phyloP scores from a whole-genome alignment of 306 rosid genomes.

The Amphicarpaea edgeworthii region DNA sequence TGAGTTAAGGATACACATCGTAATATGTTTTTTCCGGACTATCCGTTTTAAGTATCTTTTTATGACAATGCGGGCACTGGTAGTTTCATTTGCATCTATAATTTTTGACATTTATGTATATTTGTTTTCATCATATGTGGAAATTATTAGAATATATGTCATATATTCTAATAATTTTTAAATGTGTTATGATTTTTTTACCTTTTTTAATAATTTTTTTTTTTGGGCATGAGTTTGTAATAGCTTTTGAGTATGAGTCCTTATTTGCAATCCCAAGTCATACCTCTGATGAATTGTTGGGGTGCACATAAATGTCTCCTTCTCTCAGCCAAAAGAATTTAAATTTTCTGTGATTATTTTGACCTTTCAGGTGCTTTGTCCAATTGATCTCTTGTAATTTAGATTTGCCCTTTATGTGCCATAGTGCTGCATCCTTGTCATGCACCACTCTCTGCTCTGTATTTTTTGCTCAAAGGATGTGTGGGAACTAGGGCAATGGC shows the following conservation, averaged over 20 bases:
- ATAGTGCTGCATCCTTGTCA: conserved; percentile 60
- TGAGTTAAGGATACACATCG: neutral
- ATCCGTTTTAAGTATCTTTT: conserved; percentile 32
- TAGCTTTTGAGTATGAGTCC: conserved; percentile 18
- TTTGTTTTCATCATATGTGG: conserved; percentile 19
- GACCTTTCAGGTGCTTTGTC: conserved; percentile 63
- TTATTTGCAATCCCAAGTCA: conserved; percentile 21
- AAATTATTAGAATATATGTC: conserved; percentile 37
- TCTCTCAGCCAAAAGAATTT: conserved; percentile 37
- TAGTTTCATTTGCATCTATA: conserved; percentile 7
- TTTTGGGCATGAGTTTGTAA: conserved; percentile 12
- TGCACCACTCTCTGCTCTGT: conserved; percentile 68
- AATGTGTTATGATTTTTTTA: neutral
- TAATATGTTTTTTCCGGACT: neutral
- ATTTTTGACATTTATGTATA: conserved; percentile 33
- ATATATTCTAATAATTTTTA: conserved; percentile 5
- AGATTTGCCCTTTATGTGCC: conserved; percentile 66
- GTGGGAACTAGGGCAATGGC: conserved; percentile 83
- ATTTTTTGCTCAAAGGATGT: conserved; percentile 61
- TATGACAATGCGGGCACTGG: conserved; percentile 12
- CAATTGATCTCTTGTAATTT: conserved; percentile 42
- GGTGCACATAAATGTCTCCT: conserved; percentile 7
- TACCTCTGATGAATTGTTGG: neutral
- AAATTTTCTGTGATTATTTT: conserved; percentile 44
- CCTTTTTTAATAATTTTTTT: conserved; percentile 5